phyloP scores from a whole-genome alignment of 768 basidiomycete genomes.

The Tulasnella sp. region DNA sequence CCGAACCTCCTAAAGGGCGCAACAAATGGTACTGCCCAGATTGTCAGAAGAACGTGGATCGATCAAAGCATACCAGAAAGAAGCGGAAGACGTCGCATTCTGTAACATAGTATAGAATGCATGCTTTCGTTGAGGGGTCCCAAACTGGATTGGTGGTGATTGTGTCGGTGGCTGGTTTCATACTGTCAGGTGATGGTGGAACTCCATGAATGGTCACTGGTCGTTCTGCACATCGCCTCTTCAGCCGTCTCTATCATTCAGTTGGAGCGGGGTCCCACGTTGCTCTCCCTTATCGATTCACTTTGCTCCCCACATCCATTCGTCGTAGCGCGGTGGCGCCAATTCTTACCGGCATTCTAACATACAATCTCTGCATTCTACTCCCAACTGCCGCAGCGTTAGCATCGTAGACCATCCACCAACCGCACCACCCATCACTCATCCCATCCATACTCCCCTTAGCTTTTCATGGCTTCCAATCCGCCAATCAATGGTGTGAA shows the following conservation, averaged over 20 bases:
- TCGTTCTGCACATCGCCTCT: neutral
- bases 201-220: slow-evolving; percentile 1
- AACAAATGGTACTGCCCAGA: slow-evolving; percentile 26
- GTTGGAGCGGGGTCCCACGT: too few relatives aligned
- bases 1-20: slow-evolving; percentile 20
- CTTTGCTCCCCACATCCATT: neutral
- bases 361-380: too few relatives aligned
- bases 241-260: slow-evolving; percentile 3
- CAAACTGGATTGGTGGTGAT: neutral
- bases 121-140: neutral
- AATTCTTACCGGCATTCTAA: neutral
- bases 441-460: neutral
- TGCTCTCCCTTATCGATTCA: slow-evolving; percentile 1
- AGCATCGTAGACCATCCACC: neutral
- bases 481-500: slow-evolving; percentile 82
- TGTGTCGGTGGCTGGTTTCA: neutral
- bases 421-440: neutral
- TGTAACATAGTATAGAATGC: too few relatives aligned
- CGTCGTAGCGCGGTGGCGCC: neutral
- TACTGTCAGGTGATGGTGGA: too few relatives aligned
- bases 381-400: too few relatives aligned
- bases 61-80: slow-evolving; percentile 7
- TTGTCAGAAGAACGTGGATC: slow-evolving; percentile 16
- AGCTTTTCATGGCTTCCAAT: slow-evolving; percentile 22
- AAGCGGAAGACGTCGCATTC: neutral